Base-by-base conservation (phyloP, 768 basidiomycete genomes). In the Pisolithus sp. region DNA sequence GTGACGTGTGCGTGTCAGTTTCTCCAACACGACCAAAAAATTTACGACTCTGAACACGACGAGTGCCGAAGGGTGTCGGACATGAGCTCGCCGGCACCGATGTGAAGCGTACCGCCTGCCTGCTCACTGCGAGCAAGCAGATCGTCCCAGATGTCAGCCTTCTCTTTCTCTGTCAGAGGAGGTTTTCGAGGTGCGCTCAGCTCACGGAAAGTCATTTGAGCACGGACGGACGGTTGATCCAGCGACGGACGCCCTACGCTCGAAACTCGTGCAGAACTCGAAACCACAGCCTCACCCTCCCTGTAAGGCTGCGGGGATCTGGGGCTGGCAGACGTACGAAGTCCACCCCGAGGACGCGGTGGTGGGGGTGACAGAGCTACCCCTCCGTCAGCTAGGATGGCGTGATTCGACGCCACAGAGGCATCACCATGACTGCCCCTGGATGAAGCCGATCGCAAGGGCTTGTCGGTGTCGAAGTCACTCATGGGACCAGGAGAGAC, bases 21-120 rank as follows among this genome's bases (percentile, higher is more conserved):
- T 18, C 7, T 20, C n/a, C 5, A 15, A 50, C 30, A 48, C 17
- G 13, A 18, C 7, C 20, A 43, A 45, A 21, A 38, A 28, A 26
- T 42, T 53, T 23, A 53, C 24, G 48, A 57, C 15, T 66, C 66
- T 5, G 66, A 69, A 31, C 46, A 39, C 12, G 28, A 58, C 4
- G 76, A 77, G 47, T 74, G 68, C 7, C 72, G 67, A 24, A 76
- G 45, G 24, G 52, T 67, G 52, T 78, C 77, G 49, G 77, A 76
- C 59, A 76, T 60, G 48, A 80, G 66, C 18, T 68, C 72, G 7
- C 72, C 71, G 5, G 71, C 77, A 9, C 58, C 51, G 6, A 89
- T 61, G 57, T 81, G 84, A 50, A 89, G 62, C 48, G 88, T 90
- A 41, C 88, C 88, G 1, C 88, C 88, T 1, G 88, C 88, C 47